Evolutionary conservation across 192 early-diverging fungal genomes (phyloP).

Genomic region (Podila minutissima): DNA sequence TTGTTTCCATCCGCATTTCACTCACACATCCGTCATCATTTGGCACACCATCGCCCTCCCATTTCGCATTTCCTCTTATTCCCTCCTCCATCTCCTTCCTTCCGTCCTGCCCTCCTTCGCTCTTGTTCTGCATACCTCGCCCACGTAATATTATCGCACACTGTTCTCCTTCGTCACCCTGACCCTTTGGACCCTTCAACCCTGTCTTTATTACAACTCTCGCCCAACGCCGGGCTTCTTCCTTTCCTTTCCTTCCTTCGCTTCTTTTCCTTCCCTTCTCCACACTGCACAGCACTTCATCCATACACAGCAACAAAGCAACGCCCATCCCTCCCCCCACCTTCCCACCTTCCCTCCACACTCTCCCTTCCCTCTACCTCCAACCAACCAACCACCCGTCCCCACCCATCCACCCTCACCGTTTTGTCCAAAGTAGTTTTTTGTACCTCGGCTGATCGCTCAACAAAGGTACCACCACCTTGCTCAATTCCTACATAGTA

Average conservation of each 20-base stretch:
- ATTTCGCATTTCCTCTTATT: not conserved
- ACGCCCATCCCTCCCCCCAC: not conserved
- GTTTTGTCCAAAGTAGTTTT: too few relatives aligned
- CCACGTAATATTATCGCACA: not conserved
- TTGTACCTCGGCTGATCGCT: too few relatives aligned
- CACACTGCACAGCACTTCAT: not conserved
- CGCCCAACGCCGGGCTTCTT: not conserved
- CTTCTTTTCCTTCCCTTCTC: not conserved
- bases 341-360: not conserved
- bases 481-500: too few relatives aligned
- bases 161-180: not conserved
- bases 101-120: not conserved
- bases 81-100: not conserved
- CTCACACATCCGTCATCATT: not conserved
- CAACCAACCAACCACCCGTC: not conserved
- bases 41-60: not conserved
- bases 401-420: not conserved
- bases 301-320: too few relatives aligned
- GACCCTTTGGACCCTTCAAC: not conserved
- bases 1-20: not conserved
- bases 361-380: not conserved
- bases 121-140: constrained; percentile 3
- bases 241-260: not conserved
- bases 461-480: too few relatives aligned
- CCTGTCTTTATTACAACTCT: not conserved